Conservation (phyloP, 192 early-diverging fungal species). For the Cetraspora pellucida region DNA sequence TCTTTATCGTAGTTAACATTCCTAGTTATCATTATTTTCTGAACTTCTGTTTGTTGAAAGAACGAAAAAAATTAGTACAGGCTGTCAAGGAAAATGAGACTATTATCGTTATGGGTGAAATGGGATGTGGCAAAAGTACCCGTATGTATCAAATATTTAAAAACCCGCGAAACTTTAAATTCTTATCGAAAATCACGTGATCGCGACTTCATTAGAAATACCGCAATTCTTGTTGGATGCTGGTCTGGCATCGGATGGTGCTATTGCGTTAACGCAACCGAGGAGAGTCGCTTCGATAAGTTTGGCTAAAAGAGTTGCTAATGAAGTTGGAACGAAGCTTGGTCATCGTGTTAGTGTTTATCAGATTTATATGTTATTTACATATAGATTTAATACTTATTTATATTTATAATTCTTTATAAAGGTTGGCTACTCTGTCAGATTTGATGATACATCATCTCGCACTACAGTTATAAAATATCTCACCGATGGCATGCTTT, state of each 20-base stretch:
- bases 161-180: neutral
- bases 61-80: conserved; percentile 72
- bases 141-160: conserved; percentile 41
- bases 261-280: conserved; percentile 83
- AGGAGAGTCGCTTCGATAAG: conserved; percentile 84
- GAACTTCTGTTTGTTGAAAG: neutral
- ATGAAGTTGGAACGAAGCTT: conserved; percentile 73
- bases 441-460: conserved; percentile 92
- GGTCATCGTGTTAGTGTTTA: conserved; percentile 48
- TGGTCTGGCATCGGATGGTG: conserved; percentile 61
- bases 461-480: conserved; percentile 84
- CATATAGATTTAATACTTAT: neutral
- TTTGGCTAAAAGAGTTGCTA: conserved; percentile 75
- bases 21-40: neutral
- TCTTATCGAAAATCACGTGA: neutral
- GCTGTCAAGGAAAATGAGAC: conserved; percentile 73
- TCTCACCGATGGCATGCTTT: conserved; percentile 95
- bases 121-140: conserved; percentile 97
- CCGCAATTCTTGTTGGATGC: conserved; percentile 88
- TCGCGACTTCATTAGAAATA: conserved; percentile 55
- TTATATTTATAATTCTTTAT: neutral
- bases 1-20: neutral
- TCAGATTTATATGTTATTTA: neutral
- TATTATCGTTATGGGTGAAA: conserved; percentile 92
- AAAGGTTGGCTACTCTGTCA: conserved; percentile 91